Percentiles rank a stretch among this genome's conserved stretches.
Evolutionary conservation across 176 grass and related monocot genomes (phyloP).

Genomic region (Oryza officinalis): DNA sequence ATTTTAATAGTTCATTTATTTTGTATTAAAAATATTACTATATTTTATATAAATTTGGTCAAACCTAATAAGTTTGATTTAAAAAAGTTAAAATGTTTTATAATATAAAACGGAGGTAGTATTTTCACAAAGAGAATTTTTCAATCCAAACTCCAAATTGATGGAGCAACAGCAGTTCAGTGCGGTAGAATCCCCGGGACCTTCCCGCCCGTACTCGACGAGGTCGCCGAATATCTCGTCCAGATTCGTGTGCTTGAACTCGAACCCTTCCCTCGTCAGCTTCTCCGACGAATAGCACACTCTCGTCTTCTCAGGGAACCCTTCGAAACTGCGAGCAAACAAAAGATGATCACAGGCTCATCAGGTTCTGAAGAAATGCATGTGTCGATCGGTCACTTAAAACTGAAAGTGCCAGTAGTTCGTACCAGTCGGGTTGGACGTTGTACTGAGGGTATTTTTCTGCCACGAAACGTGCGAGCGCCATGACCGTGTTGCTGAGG

Average conservation of each 20-base stretch:
- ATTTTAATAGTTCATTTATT: no score
- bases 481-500: constrained; percentile 39
- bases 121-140: no score
- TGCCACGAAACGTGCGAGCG: constrained; percentile 46
- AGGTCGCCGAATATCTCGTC: constrained; percentile 23
- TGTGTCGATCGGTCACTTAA: no score
- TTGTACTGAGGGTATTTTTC: constrained; percentile 61
- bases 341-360: not conserved
- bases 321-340: constrained; percentile 5
- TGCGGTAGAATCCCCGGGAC: not conserved
- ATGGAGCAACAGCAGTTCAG: no score
- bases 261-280: constrained; percentile 34
- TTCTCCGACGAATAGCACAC: not conserved
- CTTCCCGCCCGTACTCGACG: constrained; percentile 31
- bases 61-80: no score
- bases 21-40: no score
- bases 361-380: no score
- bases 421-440: constrained; percentile 29
- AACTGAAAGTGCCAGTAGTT: not conserved
- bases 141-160: no score
- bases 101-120: no score
- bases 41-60: no score
- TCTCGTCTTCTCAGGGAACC: not conserved
- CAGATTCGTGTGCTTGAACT: constrained; percentile 17
- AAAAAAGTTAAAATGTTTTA: no score